Percentiles rank a stretch among this genome's conserved stretches.
These are phyloP conservation scores for Ophiocordyceps camponoti-leonardi DNA, from an alignment of 2,329 filamentous ascomycete genomes.

Conservation along the genomic window DNA sequence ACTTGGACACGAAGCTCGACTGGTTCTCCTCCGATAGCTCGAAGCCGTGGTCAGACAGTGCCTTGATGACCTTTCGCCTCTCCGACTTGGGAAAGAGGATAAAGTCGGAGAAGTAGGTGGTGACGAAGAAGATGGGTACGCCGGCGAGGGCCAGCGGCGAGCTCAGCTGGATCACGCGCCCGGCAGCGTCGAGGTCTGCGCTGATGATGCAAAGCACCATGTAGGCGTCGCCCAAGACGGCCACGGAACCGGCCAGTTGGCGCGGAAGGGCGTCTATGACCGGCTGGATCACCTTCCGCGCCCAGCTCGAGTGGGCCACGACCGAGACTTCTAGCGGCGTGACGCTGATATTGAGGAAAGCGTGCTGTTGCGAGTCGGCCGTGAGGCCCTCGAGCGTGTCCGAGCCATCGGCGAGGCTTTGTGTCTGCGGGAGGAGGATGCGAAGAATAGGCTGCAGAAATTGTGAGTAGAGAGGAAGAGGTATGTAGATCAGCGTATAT, in stretches of 20 bases:
- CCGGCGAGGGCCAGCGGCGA: slow-evolving; percentile 80
- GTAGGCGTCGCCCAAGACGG: slow-evolving; percentile 69
- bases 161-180: slow-evolving; percentile 79
- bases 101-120: slow-evolving; percentile 95
- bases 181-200: slow-evolving; percentile 78
- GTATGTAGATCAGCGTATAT: slow-evolving; percentile 81
- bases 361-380: slow-evolving; percentile 38
- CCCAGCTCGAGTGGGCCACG: slow-evolving; percentile 65
- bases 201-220: slow-evolving; percentile 81
- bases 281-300: slow-evolving; percentile 58
- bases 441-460: slow-evolving; percentile 80
- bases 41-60: slow-evolving; percentile 66
- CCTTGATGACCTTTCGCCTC: slow-evolving; percentile 55
- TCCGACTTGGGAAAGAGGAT: slow-evolving; percentile 73
- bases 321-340: slow-evolving; percentile 87
- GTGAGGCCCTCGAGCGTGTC: slow-evolving; percentile 28
- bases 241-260: slow-evolving; percentile 35
- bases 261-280: slow-evolving; percentile 46
- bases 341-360: slow-evolving; percentile 84
- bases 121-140: slow-evolving; percentile 97
- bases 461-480: slow-evolving; percentile 55
- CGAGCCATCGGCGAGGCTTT: slow-evolving; percentile 18
- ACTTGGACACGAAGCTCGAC: slow-evolving; percentile 39
- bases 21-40: slow-evolving; percentile 61
- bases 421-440: slow-evolving; percentile 54